A percentile compares a stretch with the other conserved stretches of the same genome.
Conservation (phyloP, 768 basidiomycete species). For the Lactarius pseudohatsudake region DNA sequence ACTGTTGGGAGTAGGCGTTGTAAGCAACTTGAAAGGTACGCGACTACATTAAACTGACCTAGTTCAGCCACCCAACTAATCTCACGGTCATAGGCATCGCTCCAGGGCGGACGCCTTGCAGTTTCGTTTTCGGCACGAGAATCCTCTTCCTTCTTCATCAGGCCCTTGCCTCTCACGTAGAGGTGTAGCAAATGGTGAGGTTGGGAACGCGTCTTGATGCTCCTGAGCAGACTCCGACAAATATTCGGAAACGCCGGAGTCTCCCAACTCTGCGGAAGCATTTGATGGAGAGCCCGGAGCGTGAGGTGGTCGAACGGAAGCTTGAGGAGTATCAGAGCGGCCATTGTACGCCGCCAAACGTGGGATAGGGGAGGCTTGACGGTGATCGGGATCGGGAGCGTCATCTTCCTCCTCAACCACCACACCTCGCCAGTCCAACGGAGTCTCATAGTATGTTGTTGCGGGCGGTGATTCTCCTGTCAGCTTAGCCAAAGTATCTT, state of each 20-base stretch:
- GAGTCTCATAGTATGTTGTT: constrained; percentile 25
- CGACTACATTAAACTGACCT: constrained; percentile 46
- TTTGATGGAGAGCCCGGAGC: constrained; percentile 53
- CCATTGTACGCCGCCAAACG: constrained; percentile 43
- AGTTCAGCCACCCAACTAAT: constrained; percentile 77
- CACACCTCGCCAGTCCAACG: constrained; percentile 26
- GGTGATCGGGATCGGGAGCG: constrained; percentile 28
- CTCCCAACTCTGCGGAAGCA: constrained; percentile 46
- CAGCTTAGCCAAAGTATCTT: constrained; percentile 27
- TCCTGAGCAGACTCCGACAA: constrained; percentile 47
- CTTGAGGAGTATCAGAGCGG: constrained; percentile 43
- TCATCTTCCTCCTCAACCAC: constrained; percentile 28
- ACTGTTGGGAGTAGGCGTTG: constrained; percentile 1
- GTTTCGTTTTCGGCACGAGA: constrained; percentile 45
- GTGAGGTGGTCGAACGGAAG: constrained; percentile 45
- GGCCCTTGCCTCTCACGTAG: constrained; percentile 53
- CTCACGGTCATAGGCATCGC: constrained; percentile 44
- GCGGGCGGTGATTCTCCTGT: constrained; percentile 18
- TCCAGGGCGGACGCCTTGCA: constrained; percentile 31
- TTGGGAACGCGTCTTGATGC: constrained; percentile 59
- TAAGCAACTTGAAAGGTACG: neutral
- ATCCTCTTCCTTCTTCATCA: constrained; percentile 67
- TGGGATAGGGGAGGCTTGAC: constrained; percentile 39
- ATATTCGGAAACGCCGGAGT: constrained; percentile 52
- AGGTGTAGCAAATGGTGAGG: constrained; percentile 72